A percentile compares a stretch with the other conserved stretches of the same genome.
These are phyloP conservation scores for Colletotrichum limetticola DNA, from an alignment of 2,329 filamentous ascomycete species.

Conservation along the genomic window DNA sequence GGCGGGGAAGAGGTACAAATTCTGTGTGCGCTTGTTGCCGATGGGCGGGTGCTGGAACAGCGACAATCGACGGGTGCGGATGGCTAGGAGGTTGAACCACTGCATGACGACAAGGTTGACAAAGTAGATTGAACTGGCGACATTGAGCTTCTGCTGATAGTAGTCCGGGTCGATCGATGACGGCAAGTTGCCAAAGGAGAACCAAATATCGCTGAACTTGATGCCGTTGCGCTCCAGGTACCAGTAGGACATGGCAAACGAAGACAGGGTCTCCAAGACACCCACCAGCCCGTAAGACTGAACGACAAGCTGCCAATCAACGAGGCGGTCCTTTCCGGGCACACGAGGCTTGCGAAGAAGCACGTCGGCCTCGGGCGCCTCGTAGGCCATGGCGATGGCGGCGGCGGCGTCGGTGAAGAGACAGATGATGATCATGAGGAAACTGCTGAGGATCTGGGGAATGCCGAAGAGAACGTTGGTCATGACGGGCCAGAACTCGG, in stretches of 20 bases:
- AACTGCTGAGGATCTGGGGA: slow-evolving; percentile 78
- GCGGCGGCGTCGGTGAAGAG: slow-evolving; percentile 83
- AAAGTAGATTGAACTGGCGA: slow-evolving; percentile 81
- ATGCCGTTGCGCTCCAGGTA: slow-evolving; percentile 72
- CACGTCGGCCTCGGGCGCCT: slow-evolving; percentile 80
- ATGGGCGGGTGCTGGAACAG: slow-evolving; percentile 79
- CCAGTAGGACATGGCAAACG: slow-evolving; percentile 75
- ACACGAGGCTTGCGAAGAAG: slow-evolving; percentile 75
- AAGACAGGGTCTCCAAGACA: slow-evolving; percentile 67
- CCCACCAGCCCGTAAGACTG: slow-evolving; percentile 80
- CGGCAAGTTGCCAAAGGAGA: slow-evolving; percentile 70
- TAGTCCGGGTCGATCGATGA: slow-evolving; percentile 62
- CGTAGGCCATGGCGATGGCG: slow-evolving; percentile 79
- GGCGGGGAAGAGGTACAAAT: slow-evolving; percentile 75
- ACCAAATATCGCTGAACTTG: slow-evolving; percentile 73
- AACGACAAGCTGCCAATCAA: slow-evolving; percentile 77
- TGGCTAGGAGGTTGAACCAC: slow-evolving; percentile 79
- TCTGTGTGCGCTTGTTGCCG: slow-evolving; percentile 73
- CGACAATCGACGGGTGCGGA: slow-evolving; percentile 72
- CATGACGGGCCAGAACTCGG: slow-evolving; percentile 81
- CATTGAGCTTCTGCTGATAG: slow-evolving; percentile 66
- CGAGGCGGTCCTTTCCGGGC: slow-evolving; percentile 75
- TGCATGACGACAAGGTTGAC: slow-evolving; percentile 86
- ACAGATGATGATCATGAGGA: slow-evolving; percentile 77
- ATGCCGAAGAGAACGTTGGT: slow-evolving; percentile 78